Evolutionary conservation across 768 basidiomycete genomes (phyloP), one percentile per base, ranked within the genome.

Genomic region (Tulasnella sp.): DNA sequence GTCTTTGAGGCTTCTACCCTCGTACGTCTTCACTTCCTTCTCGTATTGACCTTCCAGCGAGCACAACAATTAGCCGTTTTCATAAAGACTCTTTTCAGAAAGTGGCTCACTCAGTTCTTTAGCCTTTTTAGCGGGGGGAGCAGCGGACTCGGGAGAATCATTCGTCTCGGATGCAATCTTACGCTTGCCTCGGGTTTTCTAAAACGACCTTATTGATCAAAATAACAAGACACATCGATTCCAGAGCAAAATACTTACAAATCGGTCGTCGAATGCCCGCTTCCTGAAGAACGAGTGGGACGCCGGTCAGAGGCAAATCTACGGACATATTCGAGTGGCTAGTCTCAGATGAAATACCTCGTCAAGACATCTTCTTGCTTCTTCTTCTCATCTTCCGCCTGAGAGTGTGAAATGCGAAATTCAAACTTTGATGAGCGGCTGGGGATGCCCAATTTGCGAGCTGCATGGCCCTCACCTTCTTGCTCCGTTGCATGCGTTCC

Each of bases 141-240:
- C 76, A 76, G 76, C 73, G 39, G 44, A 47, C 44, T 75, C 76
- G 59, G 82, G 69, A 71, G 79, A 42, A 40, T 66, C 75, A 76
- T 83, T 83, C 79, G 73, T 35, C 42, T 41, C 69, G 6, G 73
- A 52, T 6, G 75, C 62, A 37, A 73, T 36, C 77, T 80, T 81
- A 76, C 87, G 86, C 81, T 88, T 88, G 79, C 86, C 84, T 78
- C 87, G 81, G 39, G 80, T 83, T 84, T 84, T 88, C 87, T 88
- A 77, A 32, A 17, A 12, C 35, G 17, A 35, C 1, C 32, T 63
- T 8, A 52, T 69, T 32, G 19, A 40, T 66, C 37, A 41, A 36
- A 72, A 44, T 35, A 0, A 34, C 9, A 17, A 42, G 59, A 52
- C n/a, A 16, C 9, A 52, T 26, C 47, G 19, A 62, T 19, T 6